These are phyloP conservation scores for Xylariaceae sp. DNA, from an alignment of 2,329 filamentous ascomycete species.

Conservation along the genomic window DNA sequence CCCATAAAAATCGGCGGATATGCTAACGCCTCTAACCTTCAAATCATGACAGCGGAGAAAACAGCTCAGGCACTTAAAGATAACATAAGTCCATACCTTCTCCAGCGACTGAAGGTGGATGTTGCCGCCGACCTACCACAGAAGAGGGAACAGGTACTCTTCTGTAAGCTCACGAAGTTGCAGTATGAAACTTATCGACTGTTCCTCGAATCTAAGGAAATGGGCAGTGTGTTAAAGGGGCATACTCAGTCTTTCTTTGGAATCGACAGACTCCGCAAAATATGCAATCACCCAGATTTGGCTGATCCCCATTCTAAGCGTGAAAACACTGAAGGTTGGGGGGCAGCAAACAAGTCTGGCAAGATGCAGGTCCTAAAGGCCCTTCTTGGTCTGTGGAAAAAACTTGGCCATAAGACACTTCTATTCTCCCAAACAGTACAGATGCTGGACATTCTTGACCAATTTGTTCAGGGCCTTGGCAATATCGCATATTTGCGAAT, in stretches of 20 bases:
- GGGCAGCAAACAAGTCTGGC: conserved; percentile 72
- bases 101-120: conserved; percentile 89
- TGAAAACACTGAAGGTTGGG: conserved; percentile 70
- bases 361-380: conserved; percentile 96
- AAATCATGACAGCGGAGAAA: conserved; percentile 90
- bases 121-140: conserved; percentile 90
- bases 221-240: conserved; percentile 73
- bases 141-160: conserved; percentile 93
- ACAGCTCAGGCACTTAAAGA: conserved; percentile 93
- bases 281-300: conserved; percentile 95
- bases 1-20: conserved; percentile 93
- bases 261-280: conserved; percentile 88
- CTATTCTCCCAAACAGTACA: conserved; percentile 90
- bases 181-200: conserved; percentile 77
- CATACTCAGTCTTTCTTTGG: conserved; percentile 79
- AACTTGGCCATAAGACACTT: conserved; percentile 84
- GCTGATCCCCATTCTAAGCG: conserved; percentile 55
- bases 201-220: conserved; percentile 79
- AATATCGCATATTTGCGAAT: conserved; percentile 78
- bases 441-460: conserved; percentile 92
- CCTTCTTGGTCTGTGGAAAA: conserved; percentile 82
- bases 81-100: conserved; percentile 84
- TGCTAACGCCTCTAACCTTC: conserved; percentile 87
- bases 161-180: conserved; percentile 80
- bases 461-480: conserved; percentile 64